These are phyloP conservation scores for Cadophora sp. DNA, from an alignment of 2,329 filamentous ascomycete species.

Conservation along the genomic window DNA sequence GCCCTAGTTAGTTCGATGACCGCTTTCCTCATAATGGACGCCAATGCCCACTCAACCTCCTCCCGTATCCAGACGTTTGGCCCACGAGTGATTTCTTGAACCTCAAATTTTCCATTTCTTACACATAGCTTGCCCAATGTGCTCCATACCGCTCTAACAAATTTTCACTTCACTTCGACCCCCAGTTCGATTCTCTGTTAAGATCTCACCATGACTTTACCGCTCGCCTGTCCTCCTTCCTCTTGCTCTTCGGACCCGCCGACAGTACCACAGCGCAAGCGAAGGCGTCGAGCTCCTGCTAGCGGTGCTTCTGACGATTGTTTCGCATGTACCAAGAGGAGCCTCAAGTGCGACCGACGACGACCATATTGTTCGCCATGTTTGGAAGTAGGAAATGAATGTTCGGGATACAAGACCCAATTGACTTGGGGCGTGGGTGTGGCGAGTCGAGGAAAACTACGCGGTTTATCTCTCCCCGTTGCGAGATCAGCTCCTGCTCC, in stretches of 20 bases:
- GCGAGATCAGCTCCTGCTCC: conserved; percentile 62
- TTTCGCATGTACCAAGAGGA: conserved; percentile 88
- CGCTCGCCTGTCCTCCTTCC: conserved; percentile 44
- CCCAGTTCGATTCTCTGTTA: conserved; percentile 13
- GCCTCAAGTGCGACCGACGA: conserved; percentile 86
- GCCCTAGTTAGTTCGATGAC: conserved; percentile 22
- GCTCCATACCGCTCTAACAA: conserved; percentile 25
- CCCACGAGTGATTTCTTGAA: conserved; percentile 27
- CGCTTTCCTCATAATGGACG: conserved; percentile 40
- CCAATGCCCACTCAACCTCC: conserved; percentile 32
- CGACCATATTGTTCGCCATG: conserved; percentile 96
- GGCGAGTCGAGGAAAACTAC: conserved; percentile 91
- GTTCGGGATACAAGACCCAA: conserved; percentile 95
- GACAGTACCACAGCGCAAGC: conserved; percentile 55
- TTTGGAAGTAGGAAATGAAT: conserved; percentile 88
- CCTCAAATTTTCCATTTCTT: conserved; percentile 19
- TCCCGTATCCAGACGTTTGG: conserved; percentile 33
- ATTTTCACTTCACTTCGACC: conserved; percentile 23
- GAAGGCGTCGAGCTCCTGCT: conserved; percentile 85
- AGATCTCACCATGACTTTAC: conserved; percentile 43
- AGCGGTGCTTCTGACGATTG: conserved; percentile 94
- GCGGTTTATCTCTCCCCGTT: conserved; percentile 80
- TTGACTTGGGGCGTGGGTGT: conserved; percentile 97
- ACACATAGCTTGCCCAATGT: conserved; percentile 34
- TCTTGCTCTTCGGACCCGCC: conserved; percentile 41